Percentiles rank a stretch among this genome's conserved stretches.
phyloP scores from a whole-genome alignment of 345 rosid genomes.

The Gossypium sturtianum region DNA sequence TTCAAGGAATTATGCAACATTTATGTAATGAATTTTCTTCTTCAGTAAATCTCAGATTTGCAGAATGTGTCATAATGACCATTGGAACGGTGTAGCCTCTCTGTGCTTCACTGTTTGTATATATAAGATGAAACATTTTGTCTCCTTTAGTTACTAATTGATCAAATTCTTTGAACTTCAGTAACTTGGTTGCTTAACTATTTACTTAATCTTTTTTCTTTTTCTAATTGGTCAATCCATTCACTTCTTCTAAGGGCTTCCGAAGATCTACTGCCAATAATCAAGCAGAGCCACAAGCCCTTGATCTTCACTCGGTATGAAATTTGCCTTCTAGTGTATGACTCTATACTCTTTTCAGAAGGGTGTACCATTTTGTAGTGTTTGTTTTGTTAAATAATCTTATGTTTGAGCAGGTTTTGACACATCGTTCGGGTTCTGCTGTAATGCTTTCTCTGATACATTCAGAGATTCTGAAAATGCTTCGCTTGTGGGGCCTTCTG shows the following conservation, averaged over 20 bases:
- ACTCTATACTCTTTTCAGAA: neutral
- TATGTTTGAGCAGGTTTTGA: conserved; percentile 46
- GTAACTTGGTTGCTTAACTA: neutral
- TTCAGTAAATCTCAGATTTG: neutral
- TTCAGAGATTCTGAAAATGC: conserved; percentile 60
- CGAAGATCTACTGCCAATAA: conserved; percentile 32
- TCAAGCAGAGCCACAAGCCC: conserved; percentile 37
- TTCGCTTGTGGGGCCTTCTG: conserved; percentile 51
- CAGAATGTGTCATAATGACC: neutral
- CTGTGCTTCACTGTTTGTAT: neutral
- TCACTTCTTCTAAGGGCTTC: conserved; percentile 37
- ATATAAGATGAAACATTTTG: neutral
- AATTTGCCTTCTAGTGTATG: conserved; percentile 1
- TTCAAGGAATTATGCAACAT: neutral
- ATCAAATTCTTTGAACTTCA: neutral
- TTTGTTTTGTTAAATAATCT: conserved; percentile 1
- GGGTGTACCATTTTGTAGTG: neutral
- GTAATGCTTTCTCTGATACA: conserved; percentile 48
- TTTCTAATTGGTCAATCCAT: neutral
- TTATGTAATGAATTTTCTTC: neutral
- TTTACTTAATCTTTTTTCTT: neutral
- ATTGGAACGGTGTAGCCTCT: neutral
- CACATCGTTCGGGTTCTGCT: conserved; percentile 57
- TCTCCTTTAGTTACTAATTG: neutral
- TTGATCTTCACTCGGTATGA: conserved; percentile 58